Evolutionary conservation across 2,329 filamentous ascomycete genomes (phyloP).

Genomic region (Cercospora janseana): DNA sequence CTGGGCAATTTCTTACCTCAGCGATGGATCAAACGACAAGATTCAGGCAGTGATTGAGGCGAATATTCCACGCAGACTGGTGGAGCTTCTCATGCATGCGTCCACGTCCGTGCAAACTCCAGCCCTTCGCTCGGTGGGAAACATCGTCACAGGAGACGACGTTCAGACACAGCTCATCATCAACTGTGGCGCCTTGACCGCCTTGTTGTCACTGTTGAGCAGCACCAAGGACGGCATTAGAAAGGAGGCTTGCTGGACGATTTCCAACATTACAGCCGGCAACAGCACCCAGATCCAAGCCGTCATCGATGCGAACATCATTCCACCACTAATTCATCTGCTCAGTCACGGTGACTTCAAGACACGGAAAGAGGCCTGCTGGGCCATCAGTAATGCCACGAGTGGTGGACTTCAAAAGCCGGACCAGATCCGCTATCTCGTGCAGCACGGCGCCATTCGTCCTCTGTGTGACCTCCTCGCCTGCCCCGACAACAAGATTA

Average conservation of each 20-base stretch:
- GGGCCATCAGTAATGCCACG: conserved; percentile 98
- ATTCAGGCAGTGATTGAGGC: conserved; percentile 99
- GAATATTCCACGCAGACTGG: conserved; percentile 90
- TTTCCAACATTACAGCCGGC: conserved; percentile 96
- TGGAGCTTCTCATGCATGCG: conserved; percentile 96
- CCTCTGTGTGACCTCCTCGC: conserved; percentile 90
- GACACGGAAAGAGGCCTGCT: conserved; percentile 98
- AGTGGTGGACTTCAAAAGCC: conserved; percentile 97
- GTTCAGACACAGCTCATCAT: conserved; percentile 99
- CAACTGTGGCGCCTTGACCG: conserved; percentile 91
- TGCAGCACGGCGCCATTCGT: conserved; percentile 92
- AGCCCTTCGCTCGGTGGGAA: conserved; percentile 92
- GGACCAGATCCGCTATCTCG: conserved; percentile 95
- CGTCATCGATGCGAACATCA: conserved; percentile 94
- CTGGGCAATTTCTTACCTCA: conserved; percentile 99
- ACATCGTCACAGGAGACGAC: conserved; percentile 98
- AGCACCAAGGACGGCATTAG: conserved; percentile 98
- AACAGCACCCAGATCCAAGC: conserved; percentile 97
- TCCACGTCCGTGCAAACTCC: conserved; percentile 98
- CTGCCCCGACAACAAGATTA: conserved; percentile 99
- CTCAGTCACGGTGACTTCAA: conserved; percentile 97
- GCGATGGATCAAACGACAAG: conserved; percentile 97
- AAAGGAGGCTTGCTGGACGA: conserved; percentile 99
- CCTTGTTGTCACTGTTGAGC: conserved; percentile 87
- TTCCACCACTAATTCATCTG: conserved; percentile 92